Evolutionary conservation across 805 yeast species (phyloP).

Genomic region (Cyberlindnera nakhonratchasimensis): DNA sequence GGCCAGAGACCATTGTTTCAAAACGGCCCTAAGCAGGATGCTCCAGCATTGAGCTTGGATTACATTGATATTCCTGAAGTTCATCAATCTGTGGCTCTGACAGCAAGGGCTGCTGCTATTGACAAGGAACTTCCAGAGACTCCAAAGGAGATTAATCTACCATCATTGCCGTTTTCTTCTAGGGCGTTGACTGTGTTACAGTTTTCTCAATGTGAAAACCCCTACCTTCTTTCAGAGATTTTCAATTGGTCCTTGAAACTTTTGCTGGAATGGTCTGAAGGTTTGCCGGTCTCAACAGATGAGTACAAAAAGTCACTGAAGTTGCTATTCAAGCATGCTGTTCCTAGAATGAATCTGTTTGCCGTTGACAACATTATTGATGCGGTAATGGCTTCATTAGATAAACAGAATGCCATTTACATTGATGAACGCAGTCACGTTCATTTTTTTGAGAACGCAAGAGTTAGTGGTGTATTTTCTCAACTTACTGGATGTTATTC

Average conservation of each 20-base stretch:
- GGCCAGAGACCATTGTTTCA: conserved; percentile 1
- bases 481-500: conserved; percentile 48
- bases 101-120: neutral
- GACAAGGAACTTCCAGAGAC: conserved; percentile 36
- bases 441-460: conserved; percentile 29
- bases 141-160: conserved; percentile 40
- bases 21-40: neutral
- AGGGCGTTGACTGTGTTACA: conserved; percentile 46
- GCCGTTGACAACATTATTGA: conserved; percentile 50
- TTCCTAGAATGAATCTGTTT: conserved; percentile 47
- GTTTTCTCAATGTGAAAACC: conserved; percentile 42
- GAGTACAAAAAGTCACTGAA: conserved; percentile 55
- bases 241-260: conserved; percentile 52
- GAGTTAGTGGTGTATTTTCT: conserved; percentile 41
- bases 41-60: conserved; percentile 7
- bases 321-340: conserved; percentile 46
- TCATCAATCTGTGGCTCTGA: neutral
- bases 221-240: conserved; percentile 46
- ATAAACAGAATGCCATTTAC: conserved; percentile 40
- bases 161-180: conserved; percentile 55
- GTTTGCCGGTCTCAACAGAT: conserved; percentile 42
- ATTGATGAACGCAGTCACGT: conserved; percentile 32
- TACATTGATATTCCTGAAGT: conserved; percentile 15
- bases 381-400: conserved; percentile 42
- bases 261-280: conserved; percentile 51